Conservation (phyloP, 768 basidiomycete species). For the Cytidiella melzeri region DNA sequence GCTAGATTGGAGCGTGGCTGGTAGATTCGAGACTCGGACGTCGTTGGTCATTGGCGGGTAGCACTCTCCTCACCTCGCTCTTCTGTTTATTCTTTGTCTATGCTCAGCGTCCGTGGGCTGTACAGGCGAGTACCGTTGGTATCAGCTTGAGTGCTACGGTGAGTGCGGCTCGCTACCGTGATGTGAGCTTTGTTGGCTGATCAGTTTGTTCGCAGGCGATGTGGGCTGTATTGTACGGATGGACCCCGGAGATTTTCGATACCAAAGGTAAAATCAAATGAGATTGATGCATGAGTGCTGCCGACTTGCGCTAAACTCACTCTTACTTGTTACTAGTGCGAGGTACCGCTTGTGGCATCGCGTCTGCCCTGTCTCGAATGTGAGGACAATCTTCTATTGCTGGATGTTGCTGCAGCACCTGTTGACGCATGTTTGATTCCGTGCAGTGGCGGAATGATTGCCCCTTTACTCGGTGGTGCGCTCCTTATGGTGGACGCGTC, state of each 20-base stretch:
- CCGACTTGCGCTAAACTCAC: too few species aligned
- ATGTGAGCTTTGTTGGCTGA: not conserved
- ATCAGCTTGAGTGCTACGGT: slow-evolving; percentile 75
- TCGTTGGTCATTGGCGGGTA: slow-evolving; percentile 65
- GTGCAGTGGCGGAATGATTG: slow-evolving; percentile 86
- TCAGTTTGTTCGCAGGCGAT: slow-evolving; percentile 44
- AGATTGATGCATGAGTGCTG: too few species aligned
- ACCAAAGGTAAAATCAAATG: too few species aligned
- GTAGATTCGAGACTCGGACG: slow-evolving; percentile 68
- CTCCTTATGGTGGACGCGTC: slow-evolving; percentile 62
- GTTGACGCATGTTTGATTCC: too few species aligned
- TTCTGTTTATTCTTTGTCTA: slow-evolving; percentile 67
- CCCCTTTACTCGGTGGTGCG: slow-evolving; percentile 70
- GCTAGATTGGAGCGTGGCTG: slow-evolving; percentile 78
- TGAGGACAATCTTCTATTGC: slow-evolving; percentile 33
- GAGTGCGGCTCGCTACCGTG: slow-evolving; percentile 17
- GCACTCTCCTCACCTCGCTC: slow-evolving; percentile 69
- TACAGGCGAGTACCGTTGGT: slow-evolving; percentile 65
- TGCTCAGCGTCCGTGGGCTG: slow-evolving; percentile 49
- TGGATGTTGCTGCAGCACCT: not conserved
- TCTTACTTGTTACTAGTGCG: too few species aligned
- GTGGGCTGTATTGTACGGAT: slow-evolving; percentile 85
- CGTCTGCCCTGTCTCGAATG: slow-evolving; percentile 82
- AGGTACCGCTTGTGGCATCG: slow-evolving; percentile 85
- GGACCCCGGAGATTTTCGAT: slow-evolving; percentile 85